Base-by-base conservation (phyloP, 768 basidiomycete species). In the Suillus hirtellus region DNA sequence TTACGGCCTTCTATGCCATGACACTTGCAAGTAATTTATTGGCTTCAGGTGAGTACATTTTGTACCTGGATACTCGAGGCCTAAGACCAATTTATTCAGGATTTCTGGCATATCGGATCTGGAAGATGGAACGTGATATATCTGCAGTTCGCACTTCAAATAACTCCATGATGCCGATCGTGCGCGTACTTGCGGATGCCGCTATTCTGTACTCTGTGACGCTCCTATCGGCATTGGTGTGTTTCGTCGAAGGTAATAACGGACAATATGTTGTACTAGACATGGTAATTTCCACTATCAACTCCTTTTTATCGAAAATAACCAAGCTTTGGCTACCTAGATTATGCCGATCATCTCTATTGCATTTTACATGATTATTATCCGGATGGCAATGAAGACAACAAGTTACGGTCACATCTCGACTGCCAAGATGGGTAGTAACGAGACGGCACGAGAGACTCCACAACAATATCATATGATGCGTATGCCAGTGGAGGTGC, bases 1-100 rank as follows among this genome's bases (percentile, higher is more conserved):
- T 63, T 31, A 63, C 34, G 12, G 43, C 58, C 10, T 63, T 50
- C 37, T 63, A 47, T 53, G 24, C 47, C 35, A 60, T 49, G n/a
- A 43, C 63, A 37, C 46, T 63, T 9, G 31, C 59, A 35, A 60
- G 38, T 7, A 63, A 60, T 60, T 17, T 53, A 9, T 10, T 52
- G 21, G 27, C 46, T 54, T 60, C 59, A 49, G 58, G 62, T 63
- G 50, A 35, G 34, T 52, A 11, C 4, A 24, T 15, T 43, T 34
- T 15, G 9, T 35, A 8, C 27, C 15, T 52, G 27, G 17, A 31
- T 17, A 10, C 40, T 10, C 3, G 24, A 15, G 15, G 31, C 15
- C 17, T 1, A 2, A 40, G 6, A 40, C 40, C 6, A 15, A 40
- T 1, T 35, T 42, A 5, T 44, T 9, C 43, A 44, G 43, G 43